These are phyloP conservation scores for Aspergillus saccharolyticus DNA, from an alignment of 495 filamentous ascomycete species.

Conservation along the genomic window DNA sequence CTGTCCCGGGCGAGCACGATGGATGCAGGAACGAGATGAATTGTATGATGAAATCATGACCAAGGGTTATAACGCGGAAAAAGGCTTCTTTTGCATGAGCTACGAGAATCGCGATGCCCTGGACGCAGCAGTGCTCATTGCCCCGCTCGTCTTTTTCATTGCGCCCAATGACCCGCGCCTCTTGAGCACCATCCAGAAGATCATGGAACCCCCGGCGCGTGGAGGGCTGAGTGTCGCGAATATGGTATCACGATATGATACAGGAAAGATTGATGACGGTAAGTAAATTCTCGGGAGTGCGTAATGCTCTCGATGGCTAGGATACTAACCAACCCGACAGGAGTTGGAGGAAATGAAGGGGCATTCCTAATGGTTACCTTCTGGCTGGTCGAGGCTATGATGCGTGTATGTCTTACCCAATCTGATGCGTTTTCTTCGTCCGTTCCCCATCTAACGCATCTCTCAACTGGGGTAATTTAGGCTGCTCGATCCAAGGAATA, in stretches of 20 bases:
- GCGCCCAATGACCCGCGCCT: constrained; percentile 69
- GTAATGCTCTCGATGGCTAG: neutral
- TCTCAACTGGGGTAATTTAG: neutral
- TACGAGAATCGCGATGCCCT: constrained; percentile 63
- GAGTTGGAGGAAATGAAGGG: constrained; percentile 69
- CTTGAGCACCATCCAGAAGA: constrained; percentile 60
- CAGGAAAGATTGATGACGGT: constrained; percentile 61
- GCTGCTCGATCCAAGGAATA: neutral
- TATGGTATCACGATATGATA: constrained; percentile 68
- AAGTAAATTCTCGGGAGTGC: constrained; percentile 18
- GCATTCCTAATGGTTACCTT: constrained; percentile 76
- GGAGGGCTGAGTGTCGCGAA: constrained; percentile 67
- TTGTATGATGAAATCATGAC: constrained; percentile 72
- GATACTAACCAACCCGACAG: constrained; percentile 29
- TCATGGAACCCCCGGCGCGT: constrained; percentile 61
- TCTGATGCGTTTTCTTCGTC: neutral
- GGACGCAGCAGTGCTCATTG: constrained; percentile 66
- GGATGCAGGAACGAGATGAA: constrained; percentile 56
- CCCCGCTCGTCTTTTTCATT: constrained; percentile 70
- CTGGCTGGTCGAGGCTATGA: constrained; percentile 73
- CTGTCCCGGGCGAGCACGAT: constrained; percentile 58
- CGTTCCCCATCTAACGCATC: neutral
- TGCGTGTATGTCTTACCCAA: constrained; percentile 43
- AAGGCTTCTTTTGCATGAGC: constrained; percentile 64
- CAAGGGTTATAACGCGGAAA: constrained; percentile 58